A percentile compares a stretch with the other conserved stretches of the same genome.
phyloP scores from a whole-genome alignment of 495 filamentous ascomycete genomes.

The Aspergillus funiculosus region DNA sequence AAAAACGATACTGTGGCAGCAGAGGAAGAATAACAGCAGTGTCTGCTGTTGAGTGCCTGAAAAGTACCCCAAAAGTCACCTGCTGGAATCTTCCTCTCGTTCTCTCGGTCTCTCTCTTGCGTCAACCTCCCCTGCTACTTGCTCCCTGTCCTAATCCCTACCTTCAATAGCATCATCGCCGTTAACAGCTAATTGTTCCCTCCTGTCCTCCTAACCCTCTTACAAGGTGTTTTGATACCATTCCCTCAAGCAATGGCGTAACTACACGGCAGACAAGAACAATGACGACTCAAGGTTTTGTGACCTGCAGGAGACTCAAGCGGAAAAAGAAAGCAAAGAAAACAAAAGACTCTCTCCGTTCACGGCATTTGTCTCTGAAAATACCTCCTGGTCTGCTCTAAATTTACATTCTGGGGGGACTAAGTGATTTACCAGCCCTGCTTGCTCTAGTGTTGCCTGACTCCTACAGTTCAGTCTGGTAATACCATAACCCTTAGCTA shows the following conservation, averaged over 20 bases:
- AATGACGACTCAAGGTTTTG: conserved; percentile 16
- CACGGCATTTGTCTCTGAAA: background rate
- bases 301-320: conserved; percentile 12
- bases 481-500: no score
- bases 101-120: background rate
- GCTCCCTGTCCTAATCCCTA: conserved; percentile 6
- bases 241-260: conserved; percentile 22
- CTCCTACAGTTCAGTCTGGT: no score
- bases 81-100: conserved; percentile 4
- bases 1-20: no score
- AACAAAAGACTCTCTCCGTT: conserved; percentile 10
- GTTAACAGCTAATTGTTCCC: background rate
- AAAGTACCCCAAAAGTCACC: conserved; percentile 6
- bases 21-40: no score
- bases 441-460: no score
- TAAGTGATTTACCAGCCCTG: background rate
- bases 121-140: background rate
- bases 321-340: conserved; percentile 18
- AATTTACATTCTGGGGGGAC: conserved; percentile 4
- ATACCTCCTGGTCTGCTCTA: background rate
- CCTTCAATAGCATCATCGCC: conserved; percentile 7
- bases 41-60: background rate
- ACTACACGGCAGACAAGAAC: conserved; percentile 12
- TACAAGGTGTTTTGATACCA: conserved; percentile 18
- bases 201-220: background rate